Evolutionary conservation across 352 stramenopile species (phyloP).

Genomic region (Phytopythium oedochilum): DNA sequence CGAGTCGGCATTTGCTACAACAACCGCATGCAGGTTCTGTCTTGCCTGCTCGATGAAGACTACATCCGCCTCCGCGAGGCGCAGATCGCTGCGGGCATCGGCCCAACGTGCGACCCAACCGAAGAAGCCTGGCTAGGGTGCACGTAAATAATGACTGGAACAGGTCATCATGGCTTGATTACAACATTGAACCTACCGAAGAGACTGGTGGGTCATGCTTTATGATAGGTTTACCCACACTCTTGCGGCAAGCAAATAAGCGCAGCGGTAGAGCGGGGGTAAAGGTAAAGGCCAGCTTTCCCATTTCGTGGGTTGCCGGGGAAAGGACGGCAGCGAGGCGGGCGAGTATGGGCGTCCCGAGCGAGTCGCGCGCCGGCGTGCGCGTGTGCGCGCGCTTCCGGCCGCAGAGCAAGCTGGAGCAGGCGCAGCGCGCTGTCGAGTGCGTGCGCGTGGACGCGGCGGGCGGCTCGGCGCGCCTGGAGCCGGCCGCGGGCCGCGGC

Average conservation of each 20-base stretch:
- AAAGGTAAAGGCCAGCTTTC: no score
- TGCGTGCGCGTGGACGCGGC: constrained; percentile 41
- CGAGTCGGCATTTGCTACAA: constrained; percentile 22
- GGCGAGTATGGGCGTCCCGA: constrained; percentile 18
- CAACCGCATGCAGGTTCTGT: constrained; percentile 12
- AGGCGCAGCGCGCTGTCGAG: constrained; percentile 59
- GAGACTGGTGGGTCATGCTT: no score
- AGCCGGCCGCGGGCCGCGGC: constrained; percentile 1
- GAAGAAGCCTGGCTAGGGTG: constrained; percentile 18
- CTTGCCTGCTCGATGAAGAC: constrained; percentile 3
- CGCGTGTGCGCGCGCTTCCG: constrained; percentile 71
- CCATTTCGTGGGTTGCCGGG: no score
- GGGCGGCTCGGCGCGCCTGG: constrained; percentile 6
- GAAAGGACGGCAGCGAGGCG: constrained; percentile 6
- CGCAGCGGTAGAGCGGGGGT: no score
- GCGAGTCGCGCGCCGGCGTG: constrained; percentile 36
- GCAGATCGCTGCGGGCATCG: constrained; percentile 8
- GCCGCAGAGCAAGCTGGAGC: constrained; percentile 73
- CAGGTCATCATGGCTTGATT: no score
- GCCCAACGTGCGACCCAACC: constrained; percentile 3
- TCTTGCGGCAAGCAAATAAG: no score
- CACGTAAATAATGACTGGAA: background rate
- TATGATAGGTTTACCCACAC: no score
- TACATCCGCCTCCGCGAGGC: constrained; percentile 7
- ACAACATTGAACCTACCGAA: no score